Evolutionary conservation across 192 early-diverging fungal species (phyloP), one percentile per base, ranked within the genome.

Genomic region (Podila epigama): DNA sequence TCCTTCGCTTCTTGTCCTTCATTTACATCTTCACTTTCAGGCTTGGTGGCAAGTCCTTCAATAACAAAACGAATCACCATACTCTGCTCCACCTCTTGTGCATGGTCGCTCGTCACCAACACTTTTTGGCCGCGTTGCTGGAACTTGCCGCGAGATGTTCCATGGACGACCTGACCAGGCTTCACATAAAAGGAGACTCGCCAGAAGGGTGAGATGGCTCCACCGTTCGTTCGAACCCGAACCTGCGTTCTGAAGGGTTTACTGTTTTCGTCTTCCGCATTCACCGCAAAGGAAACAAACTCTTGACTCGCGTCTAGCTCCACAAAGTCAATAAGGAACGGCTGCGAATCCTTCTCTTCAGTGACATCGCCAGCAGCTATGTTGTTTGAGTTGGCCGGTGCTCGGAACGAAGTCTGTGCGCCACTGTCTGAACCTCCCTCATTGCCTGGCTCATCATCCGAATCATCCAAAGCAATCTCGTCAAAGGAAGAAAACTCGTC

Each of bases 41-140:
- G 5, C 50, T 32, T 34, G 10, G 42, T 53, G 13, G 16, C 40
- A 2, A 58, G 31, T 12, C 72, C 72, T 29, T 77, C 72, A 31
- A 77, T 29, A 31, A 77, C 73, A 64, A 77, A 77, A 3, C 73
- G 73, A 18, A 77, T 12, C 2, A 64, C 73, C 73, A 77, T 68
- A 27, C 35, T 63, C 22, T 51, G 39, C 40, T 77, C 60, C 5
- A 32, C 66, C 41, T 77, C 73, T 40, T 61, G 25, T 1, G 34
- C 51, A 11, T 66, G 73, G 2, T 68, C 41, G 28, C 66, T 77
- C 0, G 66, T 34, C 4, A 77, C 41, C 42, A 54, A 16, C 1
- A 77, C 66, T 25, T 63, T 44, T 0, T 42, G 52, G 0, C 61
- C 73, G 11, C 51, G 15, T 16, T 77, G 73, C 0, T 29, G 54